Evolutionary conservation across 176 grass and related monocot species (phyloP), one percentile per base, ranked within the genome.

Genomic region (Stipa capillata): DNA sequence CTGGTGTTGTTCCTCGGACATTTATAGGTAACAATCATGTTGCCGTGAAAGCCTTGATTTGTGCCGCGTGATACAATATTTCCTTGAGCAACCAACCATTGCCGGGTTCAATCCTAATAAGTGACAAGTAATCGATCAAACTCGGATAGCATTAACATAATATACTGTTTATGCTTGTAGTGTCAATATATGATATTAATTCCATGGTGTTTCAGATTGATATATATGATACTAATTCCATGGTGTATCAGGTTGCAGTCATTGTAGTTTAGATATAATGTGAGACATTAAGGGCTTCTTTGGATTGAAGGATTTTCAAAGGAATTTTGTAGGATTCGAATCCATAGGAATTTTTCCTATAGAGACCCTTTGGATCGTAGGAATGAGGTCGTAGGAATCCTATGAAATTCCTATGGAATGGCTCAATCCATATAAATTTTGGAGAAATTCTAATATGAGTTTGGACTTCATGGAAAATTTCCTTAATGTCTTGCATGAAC

Each of bases 1-100:
- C 90, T 76, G 96, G 96, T 61, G 92, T 93, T 82, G 90, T 99
- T 44, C 96, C 92, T 89, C 90, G 92, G 64, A 93, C 96, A 76
- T 99, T 99, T 87, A 87, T 95, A 86, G 87, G 93, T 95, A 83
- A 87, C 67, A 49, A 69, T 79, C 49, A 67, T 56, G 14, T 28
- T 64, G 45, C 15, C 48, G 62, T 82, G 79, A 75, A 72, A 73
- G 21, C 36, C 23, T 37, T 85, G 14, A 80, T 85, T 35, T 70
- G 32, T 48, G 51, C 45, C 34, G 23, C 31, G 65, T 68, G 42
- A 50, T 84, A 41, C 1, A 59, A 23, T 56, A 32, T 79, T 51
- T 80, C 9, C 47, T 51, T 20, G 5, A 24, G 42, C 21, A 74
- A 51, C 64, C 35, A 8, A 32, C 18, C 18, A 48, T 24, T 29